phyloP scores from a whole-genome alignment of 345 rosid species.

The Hibiscus mutabilis region DNA sequence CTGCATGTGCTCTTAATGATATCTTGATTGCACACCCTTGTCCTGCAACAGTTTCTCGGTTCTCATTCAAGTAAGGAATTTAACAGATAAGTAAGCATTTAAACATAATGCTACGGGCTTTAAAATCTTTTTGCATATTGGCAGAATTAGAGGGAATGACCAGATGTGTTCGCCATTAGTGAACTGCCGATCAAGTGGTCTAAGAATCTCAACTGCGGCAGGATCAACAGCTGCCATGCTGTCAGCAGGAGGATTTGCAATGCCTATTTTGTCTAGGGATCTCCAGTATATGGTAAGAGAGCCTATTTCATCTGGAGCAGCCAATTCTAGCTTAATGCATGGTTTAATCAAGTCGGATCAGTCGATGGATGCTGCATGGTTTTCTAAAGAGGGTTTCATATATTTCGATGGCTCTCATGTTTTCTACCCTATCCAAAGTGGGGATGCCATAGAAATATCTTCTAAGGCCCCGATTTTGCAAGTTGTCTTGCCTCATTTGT shows the following conservation, averaged over 20 bases:
- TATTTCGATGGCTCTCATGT: constrained; percentile 62
- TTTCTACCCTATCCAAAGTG: constrained; percentile 35
- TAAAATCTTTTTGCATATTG: not conserved
- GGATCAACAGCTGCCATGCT: constrained; percentile 94
- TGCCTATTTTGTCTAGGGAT: constrained; percentile 67
- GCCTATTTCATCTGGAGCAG: not conserved
- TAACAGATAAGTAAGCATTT: not conserved
- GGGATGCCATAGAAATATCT: constrained; percentile 57
- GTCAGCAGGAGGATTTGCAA: constrained; percentile 79
- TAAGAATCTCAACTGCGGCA: constrained; percentile 79
- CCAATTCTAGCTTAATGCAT: constrained; percentile 45
- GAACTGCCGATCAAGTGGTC: constrained; percentile 82
- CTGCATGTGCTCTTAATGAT: constrained; percentile 72
- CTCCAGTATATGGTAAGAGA: constrained; percentile 90
- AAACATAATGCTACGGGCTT: not conserved
- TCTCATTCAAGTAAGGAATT: constrained; percentile 63
- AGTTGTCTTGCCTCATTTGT: constrained; percentile 51
- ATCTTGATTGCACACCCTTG: constrained; percentile 70
- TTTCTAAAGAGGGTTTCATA: constrained; percentile 17
- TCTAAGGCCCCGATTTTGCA: constrained; percentile 57
- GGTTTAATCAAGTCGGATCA: constrained; percentile 48
- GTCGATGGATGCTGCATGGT: constrained; percentile 57
- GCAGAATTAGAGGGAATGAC: constrained; percentile 21
- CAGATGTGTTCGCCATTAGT: constrained; percentile 35
- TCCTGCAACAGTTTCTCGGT: constrained; percentile 74